Evolutionary conservation across 805 yeast genomes (phyloP).

Genomic region (Millerago galiae): DNA sequence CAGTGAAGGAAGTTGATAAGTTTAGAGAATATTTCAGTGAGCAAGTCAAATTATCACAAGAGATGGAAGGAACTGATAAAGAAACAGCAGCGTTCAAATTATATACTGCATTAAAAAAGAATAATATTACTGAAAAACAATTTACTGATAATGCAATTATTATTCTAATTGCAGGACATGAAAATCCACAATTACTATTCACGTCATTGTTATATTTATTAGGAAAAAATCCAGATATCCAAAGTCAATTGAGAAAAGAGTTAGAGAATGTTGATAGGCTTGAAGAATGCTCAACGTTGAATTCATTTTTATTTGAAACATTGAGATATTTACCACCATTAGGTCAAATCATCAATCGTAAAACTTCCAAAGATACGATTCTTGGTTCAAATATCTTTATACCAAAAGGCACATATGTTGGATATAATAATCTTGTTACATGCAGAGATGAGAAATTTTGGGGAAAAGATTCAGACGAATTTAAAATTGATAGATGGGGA

Average conservation of each 20-base stretch:
- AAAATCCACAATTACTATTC: constrained; percentile 49
- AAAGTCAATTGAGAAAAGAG: constrained; percentile 26
- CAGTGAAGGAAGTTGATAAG: constrained; percentile 34
- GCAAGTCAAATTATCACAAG: constrained; percentile 28
- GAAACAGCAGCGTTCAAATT: constrained; percentile 36
- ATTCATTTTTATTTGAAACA: constrained; percentile 38
- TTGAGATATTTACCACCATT: constrained; percentile 49
- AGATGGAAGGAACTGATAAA: constrained; percentile 16
- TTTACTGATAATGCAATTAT: constrained; percentile 49
- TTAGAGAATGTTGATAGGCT: constrained; percentile 5
- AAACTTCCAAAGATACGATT: constrained; percentile 30
- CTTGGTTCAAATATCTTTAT: constrained; percentile 38
- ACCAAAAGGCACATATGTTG: constrained; percentile 47
- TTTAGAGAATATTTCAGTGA: constrained; percentile 34
- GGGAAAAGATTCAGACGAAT: constrained; percentile 39
- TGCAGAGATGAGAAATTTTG: constrained; percentile 39
- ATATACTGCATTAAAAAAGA: constrained; percentile 32
- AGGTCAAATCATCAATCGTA: constrained; percentile 48
- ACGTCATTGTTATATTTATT: constrained; percentile 41
- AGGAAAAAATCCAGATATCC: constrained; percentile 35
- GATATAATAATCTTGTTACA: constrained; percentile 48
- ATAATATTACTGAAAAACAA: constrained; percentile 37
- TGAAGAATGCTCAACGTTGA: constrained; percentile 24
- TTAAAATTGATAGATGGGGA: constrained; percentile 51
- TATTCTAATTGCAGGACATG: constrained; percentile 56